Percentiles rank a stretch among this genome's conserved stretches.
These are phyloP conservation scores for Phanerochaete carnosa DNA, from an alignment of 768 basidiomycete genomes.

Conservation along the genomic window DNA sequence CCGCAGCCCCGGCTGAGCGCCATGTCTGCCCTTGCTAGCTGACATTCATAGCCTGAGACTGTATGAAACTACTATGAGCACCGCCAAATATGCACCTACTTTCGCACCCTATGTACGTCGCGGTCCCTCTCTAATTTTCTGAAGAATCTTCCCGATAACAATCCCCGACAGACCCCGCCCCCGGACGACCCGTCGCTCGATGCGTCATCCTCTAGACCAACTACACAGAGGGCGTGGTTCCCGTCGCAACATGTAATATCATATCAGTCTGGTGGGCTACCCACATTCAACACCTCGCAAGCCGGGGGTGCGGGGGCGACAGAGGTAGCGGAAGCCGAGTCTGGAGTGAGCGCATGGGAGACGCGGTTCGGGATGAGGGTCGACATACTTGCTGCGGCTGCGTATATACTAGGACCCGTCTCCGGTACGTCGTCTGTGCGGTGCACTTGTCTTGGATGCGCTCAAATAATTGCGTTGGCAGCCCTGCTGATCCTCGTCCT, in stretches of 20 bases:
- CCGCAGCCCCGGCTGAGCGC: background rate
- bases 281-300: constrained; percentile 48
- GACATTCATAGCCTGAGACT: background rate
- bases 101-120: constrained; percentile 59
- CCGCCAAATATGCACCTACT: constrained; percentile 44
- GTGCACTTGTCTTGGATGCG: background rate
- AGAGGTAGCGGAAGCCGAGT: constrained; percentile 38
- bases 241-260: constrained; percentile 41
- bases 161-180: constrained; percentile 43
- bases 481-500: constrained; percentile 63
- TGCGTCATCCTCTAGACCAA: constrained; percentile 24
- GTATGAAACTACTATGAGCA: constrained; percentile 25
- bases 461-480: constrained; percentile 20
- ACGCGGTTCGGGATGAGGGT: constrained; percentile 65
- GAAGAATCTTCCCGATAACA: background rate
- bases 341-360: constrained; percentile 60
- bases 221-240: constrained; percentile 49
- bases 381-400: constrained; percentile 59
- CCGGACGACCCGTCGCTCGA: constrained; percentile 48
- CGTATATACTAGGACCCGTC: constrained; percentile 68
- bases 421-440: constrained; percentile 48
- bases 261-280: constrained; percentile 70
- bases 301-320: constrained; percentile 32
- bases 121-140: background rate
- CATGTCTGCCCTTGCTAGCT: background rate